phyloP scores from a whole-genome alignment of 192 early-diverging fungal genomes.

The Spizellomyces punctatus region DNA sequence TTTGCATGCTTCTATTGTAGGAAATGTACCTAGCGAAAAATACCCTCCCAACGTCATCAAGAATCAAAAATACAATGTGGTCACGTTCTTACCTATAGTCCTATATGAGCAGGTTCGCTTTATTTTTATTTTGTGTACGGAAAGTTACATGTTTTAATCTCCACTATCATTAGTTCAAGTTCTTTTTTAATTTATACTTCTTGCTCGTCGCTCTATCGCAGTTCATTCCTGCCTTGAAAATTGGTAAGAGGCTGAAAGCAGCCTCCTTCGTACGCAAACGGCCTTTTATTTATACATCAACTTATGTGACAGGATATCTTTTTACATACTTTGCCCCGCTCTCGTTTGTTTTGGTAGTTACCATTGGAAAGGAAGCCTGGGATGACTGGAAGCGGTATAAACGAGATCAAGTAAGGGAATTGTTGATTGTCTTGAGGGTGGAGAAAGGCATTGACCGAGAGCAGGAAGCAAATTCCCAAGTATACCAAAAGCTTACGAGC shows the following conservation, averaged over 20 bases:
- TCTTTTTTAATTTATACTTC: constrained; percentile 96
- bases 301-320: constrained; percentile 65
- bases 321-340: constrained; percentile 94
- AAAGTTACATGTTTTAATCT: background rate
- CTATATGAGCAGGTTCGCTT: constrained; percentile 85
- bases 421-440: background rate
- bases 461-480: constrained; percentile 86
- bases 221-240: constrained; percentile 83
- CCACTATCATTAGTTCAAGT: constrained; percentile 70
- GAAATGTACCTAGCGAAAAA: background rate
- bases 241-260: constrained; percentile 52
- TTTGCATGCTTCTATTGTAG: too few relatives aligned
- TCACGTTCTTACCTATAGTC: constrained; percentile 91
- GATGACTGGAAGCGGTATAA: constrained; percentile 85
- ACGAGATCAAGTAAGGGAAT: constrained; percentile 58
- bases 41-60: constrained; percentile 75
- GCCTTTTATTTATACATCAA: background rate
- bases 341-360: constrained; percentile 86
- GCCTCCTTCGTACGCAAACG: background rate
- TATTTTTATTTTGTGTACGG: background rate
- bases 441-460: constrained; percentile 1
- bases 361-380: constrained; percentile 88
- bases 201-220: constrained; percentile 90
- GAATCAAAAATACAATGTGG: constrained; percentile 91
- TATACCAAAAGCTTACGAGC: constrained; percentile 65